Percentiles rank a stretch among this genome's conserved stretches.
These are phyloP conservation scores for Sporisorium graminicola DNA, from an alignment of 1,284 basidiomycete species.

Conservation along the genomic window DNA sequence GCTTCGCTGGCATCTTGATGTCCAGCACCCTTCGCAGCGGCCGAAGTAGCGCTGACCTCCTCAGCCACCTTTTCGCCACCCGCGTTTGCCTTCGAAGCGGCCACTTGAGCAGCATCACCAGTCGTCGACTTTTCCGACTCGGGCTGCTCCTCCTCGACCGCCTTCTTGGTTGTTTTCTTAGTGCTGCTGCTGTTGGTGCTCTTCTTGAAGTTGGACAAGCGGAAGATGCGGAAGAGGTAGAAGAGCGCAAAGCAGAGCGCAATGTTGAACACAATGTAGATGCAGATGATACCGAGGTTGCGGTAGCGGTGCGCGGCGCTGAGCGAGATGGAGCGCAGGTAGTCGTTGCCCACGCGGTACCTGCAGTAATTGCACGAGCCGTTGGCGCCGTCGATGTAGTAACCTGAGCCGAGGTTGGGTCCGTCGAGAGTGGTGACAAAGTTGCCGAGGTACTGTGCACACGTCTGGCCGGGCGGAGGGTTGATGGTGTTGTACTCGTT, in stretches of 20 bases:
- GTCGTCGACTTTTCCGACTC: constrained; percentile 2
- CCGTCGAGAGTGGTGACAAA: constrained; percentile 53
- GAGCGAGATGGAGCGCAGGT: constrained; percentile 62
- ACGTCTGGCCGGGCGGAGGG: constrained; percentile 70
- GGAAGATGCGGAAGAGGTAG: constrained; percentile 59
- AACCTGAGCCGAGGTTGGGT: constrained; percentile 41
- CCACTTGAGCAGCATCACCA: neutral
- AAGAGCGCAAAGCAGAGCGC: constrained; percentile 54
- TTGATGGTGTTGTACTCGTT: constrained; percentile 71
- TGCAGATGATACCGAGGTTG: constrained; percentile 74
- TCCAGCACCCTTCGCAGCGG: constrained; percentile 20
- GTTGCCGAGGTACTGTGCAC: constrained; percentile 70
- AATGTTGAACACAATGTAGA: constrained; percentile 77
- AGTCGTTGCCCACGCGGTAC: constrained; percentile 75
- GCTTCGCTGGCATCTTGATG: constrained; percentile 4
- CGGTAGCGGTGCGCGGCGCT: constrained; percentile 43
- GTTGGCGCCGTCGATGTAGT: constrained; percentile 44
- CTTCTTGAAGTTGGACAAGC: constrained; percentile 29
- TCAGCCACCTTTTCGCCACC: constrained; percentile 10
- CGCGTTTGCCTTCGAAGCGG: constrained; percentile 8
- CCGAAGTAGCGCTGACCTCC: constrained; percentile 19
- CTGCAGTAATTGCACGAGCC: constrained; percentile 72
- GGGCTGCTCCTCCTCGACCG: neutral
- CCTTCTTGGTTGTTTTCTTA: constrained; percentile 35
- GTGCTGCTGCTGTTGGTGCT: constrained; percentile 14